Base-by-base conservation (phyloP, 495 filamentous ascomycete genomes). In the Aspergillus homomorphus region DNA sequence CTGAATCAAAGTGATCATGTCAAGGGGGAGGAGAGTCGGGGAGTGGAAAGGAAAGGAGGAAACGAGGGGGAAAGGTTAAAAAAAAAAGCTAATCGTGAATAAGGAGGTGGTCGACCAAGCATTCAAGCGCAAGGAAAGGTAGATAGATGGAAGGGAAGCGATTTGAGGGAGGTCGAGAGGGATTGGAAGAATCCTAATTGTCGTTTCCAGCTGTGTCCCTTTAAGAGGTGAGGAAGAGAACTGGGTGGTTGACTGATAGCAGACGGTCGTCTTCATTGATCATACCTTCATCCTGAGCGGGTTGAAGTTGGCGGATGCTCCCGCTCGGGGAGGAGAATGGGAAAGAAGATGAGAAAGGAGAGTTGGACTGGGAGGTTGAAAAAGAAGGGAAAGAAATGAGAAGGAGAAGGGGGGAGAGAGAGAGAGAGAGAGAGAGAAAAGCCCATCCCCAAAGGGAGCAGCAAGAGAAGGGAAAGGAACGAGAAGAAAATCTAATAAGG, bases 1-100 rank as follows among this genome's bases (percentile, higher is more conserved):
- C 57, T 59, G 57, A 50, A 45, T 59, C 57, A 53, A 65, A 28
- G 57, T 46, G 53, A 7, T 62, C 66, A 68, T 68, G 59, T 63
- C 66, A 68, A 60, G 66, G 58, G n/a, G 33, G 45, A 45, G 30
- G 51, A 24, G 45, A 41, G 21, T n/a, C 45, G 43, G 49, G 16
- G 24, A 45, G 33, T 23, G 28, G 28, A 56, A 33, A n/a, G 52
- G 45, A 49, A 45, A 45, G 41, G 21, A 10, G 15, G n/a, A 18
- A 51, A 51, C 48, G 23, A n/a, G 10, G 19, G 19, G 48, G 48
- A 28, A 52, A 45, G 26, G 48, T 41, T 33, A 30, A 44, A n/a
- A 42, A 8, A 54, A 41, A 38, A 38, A 12, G 33, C 15, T 38
- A 38, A 38, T 10, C 12, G 33, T 38, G 33, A 38, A 10, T 2